Percentiles rank a stretch among this genome's conserved stretches.
Conservation (phyloP, 2,329 filamentous ascomycete genomes). For the Microdochium paspali region DNA sequence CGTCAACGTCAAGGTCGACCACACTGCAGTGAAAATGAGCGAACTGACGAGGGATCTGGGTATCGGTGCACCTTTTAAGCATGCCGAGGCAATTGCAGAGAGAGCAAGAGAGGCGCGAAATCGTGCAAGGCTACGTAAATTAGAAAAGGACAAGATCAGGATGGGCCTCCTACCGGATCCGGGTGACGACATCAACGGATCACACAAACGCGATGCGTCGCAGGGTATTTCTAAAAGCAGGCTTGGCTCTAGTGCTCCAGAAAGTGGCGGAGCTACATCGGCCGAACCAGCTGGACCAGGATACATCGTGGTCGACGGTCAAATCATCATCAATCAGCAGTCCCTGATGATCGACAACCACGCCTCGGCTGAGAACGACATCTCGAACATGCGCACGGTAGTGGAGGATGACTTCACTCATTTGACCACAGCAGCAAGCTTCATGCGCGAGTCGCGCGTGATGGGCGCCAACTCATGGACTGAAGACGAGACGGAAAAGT, state of each 20-base stretch:
- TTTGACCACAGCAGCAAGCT: conserved; percentile 59
- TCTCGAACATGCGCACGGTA: conserved; percentile 44
- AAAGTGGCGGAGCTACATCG: conserved; percentile 9
- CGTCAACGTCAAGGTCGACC: conserved; percentile 53
- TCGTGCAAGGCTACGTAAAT: conserved; percentile 27
- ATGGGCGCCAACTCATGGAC: conserved; percentile 60
- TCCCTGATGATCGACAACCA: conserved; percentile 62
- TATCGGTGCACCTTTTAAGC: conserved; percentile 66
- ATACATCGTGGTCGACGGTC: conserved; percentile 56
- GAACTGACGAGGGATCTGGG: conserved; percentile 61
- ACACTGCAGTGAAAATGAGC: conserved; percentile 58
- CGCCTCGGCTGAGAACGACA: conserved; percentile 36
- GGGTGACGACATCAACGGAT: conserved; percentile 9
- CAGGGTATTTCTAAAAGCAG: conserved; percentile 5
- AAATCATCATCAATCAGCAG: conserved; percentile 61
- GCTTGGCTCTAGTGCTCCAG: conserved; percentile 9
- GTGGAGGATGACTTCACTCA: conserved; percentile 74
- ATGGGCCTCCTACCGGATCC: conserved; percentile 12
- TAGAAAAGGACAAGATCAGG: conserved; percentile 22
- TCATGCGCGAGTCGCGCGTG: conserved; percentile 50
- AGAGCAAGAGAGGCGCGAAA: conserved; percentile 42
- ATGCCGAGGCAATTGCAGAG: conserved; percentile 62
- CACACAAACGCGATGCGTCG: conserved; percentile 1
- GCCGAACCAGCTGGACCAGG: conserved; percentile 21
- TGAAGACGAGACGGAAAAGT: conserved; percentile 60